Conservation (phyloP, 805 yeast species). For the Saccharomycopsis babjevae region DNA sequence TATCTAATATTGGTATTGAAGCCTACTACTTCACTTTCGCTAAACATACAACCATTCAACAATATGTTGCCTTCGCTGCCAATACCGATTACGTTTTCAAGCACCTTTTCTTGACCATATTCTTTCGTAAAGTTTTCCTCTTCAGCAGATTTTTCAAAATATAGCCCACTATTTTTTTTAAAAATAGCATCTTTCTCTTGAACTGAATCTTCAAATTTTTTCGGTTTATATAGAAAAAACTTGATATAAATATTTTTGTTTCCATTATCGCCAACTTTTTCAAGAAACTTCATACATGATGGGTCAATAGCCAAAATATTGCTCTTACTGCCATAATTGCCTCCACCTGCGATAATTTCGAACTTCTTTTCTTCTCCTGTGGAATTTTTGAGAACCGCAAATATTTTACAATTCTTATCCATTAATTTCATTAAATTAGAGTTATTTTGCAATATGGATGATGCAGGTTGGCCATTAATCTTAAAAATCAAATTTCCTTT, state of each 20-base stretch:
- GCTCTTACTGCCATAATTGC: constrained; percentile 42
- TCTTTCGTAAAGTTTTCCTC: constrained; percentile 5
- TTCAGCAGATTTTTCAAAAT: background rate
- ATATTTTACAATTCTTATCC: constrained; percentile 13
- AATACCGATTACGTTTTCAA: constrained; percentile 11
- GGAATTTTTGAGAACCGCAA: constrained; percentile 3
- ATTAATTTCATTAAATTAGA: constrained; percentile 6
- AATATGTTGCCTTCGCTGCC: constrained; percentile 15
- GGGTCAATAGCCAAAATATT: constrained; percentile 35
- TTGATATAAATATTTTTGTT: background rate
- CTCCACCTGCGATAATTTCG: constrained; percentile 42
- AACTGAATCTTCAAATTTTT: background rate
- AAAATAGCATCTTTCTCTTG: background rate
- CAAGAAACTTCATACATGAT: constrained; percentile 24
- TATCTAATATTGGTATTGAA: background rate
- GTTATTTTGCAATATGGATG: constrained; percentile 13
- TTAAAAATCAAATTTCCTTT: constrained; percentile 13
- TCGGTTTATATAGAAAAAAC: constrained; percentile 7
- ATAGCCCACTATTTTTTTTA: background rate
- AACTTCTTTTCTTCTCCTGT: constrained; percentile 20
- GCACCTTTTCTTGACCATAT: background rate
- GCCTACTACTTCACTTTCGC: constrained; percentile 11
- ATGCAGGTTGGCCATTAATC: constrained; percentile 15
- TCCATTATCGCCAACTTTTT: background rate
- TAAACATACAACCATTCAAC: constrained; percentile 5